phyloP scores from a whole-genome alignment of 1,284 basidiomycete genomes.

The Polyporus tsugae region DNA sequence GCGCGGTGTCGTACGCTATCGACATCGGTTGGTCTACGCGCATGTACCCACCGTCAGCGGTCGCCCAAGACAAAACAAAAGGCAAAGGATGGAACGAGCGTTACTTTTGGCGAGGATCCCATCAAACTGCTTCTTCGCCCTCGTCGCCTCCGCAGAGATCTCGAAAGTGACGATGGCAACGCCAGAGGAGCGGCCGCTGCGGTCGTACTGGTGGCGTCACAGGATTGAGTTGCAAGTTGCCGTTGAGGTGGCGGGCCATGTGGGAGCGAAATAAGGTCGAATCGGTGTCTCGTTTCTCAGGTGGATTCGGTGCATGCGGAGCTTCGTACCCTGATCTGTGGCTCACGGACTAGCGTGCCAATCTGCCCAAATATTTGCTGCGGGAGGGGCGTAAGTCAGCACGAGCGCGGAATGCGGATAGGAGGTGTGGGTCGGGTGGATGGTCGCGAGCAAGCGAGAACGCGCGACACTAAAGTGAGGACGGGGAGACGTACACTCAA shows the following conservation, averaged over 20 bases:
- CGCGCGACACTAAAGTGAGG: background rate
- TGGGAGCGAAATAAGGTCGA: constrained; percentile 54
- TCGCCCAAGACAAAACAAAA: constrained; percentile 12
- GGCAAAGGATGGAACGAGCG: constrained; percentile 13
- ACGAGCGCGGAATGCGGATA: background rate
- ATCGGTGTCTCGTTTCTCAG: constrained; percentile 52
- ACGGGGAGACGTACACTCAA: constrained; percentile 69
- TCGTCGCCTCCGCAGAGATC: constrained; percentile 79
- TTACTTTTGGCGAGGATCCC: constrained; percentile 92
- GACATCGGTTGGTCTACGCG: constrained; percentile 81
- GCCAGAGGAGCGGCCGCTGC: constrained; percentile 92
- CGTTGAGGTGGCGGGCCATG: constrained; percentile 22
- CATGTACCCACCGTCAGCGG: background rate
- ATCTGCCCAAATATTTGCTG: constrained; percentile 93
- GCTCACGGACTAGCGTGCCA: constrained; percentile 91
- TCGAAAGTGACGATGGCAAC: constrained; percentile 87
- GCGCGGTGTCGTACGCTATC: constrained; percentile 68
- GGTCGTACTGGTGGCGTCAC: constrained; percentile 79
- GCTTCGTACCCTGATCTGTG: constrained; percentile 92
- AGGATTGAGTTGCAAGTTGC: background rate
- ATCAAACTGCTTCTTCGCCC: constrained; percentile 88
- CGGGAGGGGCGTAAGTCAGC: constrained; percentile 24
- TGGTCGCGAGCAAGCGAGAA: background rate
- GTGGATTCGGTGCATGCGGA: constrained; percentile 65
- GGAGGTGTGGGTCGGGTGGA: background rate